Evolutionary conservation across 2,329 filamentous ascomycete species (phyloP).

Genomic region (Epichloe typhina): DNA sequence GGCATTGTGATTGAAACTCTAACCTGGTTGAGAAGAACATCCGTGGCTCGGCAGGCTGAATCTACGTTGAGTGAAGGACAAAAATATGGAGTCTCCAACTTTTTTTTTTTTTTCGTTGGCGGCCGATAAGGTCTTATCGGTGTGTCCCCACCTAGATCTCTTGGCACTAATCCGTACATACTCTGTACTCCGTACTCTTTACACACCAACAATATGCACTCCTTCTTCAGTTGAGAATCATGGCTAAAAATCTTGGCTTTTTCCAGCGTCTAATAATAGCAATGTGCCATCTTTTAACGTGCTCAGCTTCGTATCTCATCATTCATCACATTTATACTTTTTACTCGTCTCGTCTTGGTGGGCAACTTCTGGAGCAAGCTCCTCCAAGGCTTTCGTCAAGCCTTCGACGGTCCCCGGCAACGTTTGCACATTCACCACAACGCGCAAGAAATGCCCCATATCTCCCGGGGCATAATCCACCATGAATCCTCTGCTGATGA

Average conservation of each 20-base stretch:
- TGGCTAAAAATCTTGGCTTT: too few species aligned
- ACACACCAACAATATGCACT: not conserved
- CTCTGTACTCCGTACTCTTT: too few species aligned
- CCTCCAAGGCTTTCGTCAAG: conserved; percentile 39
- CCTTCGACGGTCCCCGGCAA: conserved; percentile 36
- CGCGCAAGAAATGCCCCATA: conserved; percentile 43
- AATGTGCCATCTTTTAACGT: too few species aligned
- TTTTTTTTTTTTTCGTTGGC: conserved; percentile 5
- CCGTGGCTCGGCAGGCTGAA: not conserved
- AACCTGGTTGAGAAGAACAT: too few species aligned
- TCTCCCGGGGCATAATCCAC: conserved; percentile 46
- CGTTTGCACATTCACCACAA: conserved; percentile 46
- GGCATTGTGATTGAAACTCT: conserved; percentile 21
- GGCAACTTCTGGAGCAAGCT: conserved; percentile 23
- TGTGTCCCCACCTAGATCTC: too few species aligned
- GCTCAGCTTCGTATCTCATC: not conserved
- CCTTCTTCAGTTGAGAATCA: too few species aligned
- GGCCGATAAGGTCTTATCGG: conserved; percentile 1
- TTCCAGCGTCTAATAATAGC: not conserved
- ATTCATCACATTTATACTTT: not conserved
- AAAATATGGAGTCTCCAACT: not conserved
- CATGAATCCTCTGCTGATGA: conserved; percentile 44
- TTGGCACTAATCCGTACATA: too few species aligned
- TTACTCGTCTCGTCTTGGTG: not conserved
- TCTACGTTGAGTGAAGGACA: not conserved